Evolutionary conservation across 2,329 filamentous ascomycete genomes (phyloP), one percentile per base, ranked within the genome.

Genomic region (Exserohilum rostratum): DNA sequence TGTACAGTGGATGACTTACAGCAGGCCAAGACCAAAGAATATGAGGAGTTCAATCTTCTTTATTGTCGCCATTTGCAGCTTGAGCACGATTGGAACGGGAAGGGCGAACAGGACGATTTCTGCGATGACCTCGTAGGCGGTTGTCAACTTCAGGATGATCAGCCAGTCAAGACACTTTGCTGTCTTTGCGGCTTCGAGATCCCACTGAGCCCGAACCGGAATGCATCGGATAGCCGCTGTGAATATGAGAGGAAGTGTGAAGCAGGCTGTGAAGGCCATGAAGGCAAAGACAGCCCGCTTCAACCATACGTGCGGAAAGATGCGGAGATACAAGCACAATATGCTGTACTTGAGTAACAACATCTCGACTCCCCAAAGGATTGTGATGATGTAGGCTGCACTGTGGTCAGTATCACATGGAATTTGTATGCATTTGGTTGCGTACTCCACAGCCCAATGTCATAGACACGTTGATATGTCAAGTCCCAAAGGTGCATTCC

Each of bases 291-390:
- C 39, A 11, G 39, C 47, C 10, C 47, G 47, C 31, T 50, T 50
- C 46, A 50, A 50, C 47, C 47, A 44, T 31, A 43, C 22, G 31
- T 43, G 35, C n/a, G 47, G 47, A 10, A 50, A 50, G 31, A 50
- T 50, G 22, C 39, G 47, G 15, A 50, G 42, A 37, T 50, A 50
- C n/a, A 50, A 20, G 15, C 47, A 50, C 6, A 50, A 31, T 15
- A 50, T 50, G 46, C 46, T 50, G 30, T 50, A 50, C 29, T 50
- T 50, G 18, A 50, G 39, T 10, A 50, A 38, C n/a, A 50, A 15
- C 29, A 50, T 22, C 30, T 50, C 46, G 15, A 34, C 10, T 33
- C 12, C 46, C 46, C 46, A 50, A 20, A 50, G 6, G 18, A 50
- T 50, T 18, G 46, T 50, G 12, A 12, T 20, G 11, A 50, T 43